Percentiles rank a stretch among this genome's conserved stretches.
phyloP scores from a whole-genome alignment of 495 filamentous ascomycete genomes.

The Hypoxylon cercidicola region DNA sequence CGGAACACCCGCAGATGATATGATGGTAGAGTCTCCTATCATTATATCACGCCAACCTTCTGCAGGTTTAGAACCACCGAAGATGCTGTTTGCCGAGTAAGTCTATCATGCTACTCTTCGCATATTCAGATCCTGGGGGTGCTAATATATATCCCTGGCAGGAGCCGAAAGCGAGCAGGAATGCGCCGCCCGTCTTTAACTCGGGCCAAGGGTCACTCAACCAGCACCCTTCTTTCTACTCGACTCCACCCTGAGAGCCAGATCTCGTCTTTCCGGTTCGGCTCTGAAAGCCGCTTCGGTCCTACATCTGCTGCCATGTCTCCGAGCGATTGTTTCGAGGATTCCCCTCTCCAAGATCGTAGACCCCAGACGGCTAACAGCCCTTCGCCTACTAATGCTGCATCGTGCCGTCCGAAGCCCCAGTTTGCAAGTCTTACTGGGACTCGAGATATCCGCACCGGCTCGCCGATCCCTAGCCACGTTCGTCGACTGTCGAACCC shows the following conservation, averaged over 20 bases:
- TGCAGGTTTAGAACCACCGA: slow-evolving; percentile 58
- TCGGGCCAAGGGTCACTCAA: slow-evolving; percentile 67
- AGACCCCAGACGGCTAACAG: slow-evolving; percentile 66
- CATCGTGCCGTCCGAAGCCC: slow-evolving; percentile 68
- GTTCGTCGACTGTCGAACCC: slow-evolving; percentile 77
- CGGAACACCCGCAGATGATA: slow-evolving; percentile 54
- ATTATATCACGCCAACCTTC: slow-evolving; percentile 59
- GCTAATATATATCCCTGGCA: slow-evolving; percentile 28
- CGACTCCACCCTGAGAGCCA: slow-evolving; percentile 66
- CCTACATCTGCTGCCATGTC: slow-evolving; percentile 67
- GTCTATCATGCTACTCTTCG: slow-evolving; percentile 34
- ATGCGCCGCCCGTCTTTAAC: slow-evolving; percentile 70
- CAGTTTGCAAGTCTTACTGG: slow-evolving; percentile 61
- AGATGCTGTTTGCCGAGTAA: slow-evolving; percentile 59
- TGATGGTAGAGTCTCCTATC: slow-evolving; percentile 62
- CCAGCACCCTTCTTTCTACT: slow-evolving; percentile 57
- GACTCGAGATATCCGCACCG: slow-evolving; percentile 65
- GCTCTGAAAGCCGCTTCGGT: slow-evolving; percentile 60
- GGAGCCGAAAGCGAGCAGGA: slow-evolving; percentile 67
- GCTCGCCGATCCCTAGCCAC: slow-evolving; percentile 76
- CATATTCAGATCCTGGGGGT: background rate
- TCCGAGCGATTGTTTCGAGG: slow-evolving; percentile 79
- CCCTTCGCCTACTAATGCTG: slow-evolving; percentile 60
- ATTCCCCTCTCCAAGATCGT: slow-evolving; percentile 79
- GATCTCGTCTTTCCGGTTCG: slow-evolving; percentile 80